Conservation (phyloP, 2,329 filamentous ascomycete species). For the Septoria linicola region DNA sequence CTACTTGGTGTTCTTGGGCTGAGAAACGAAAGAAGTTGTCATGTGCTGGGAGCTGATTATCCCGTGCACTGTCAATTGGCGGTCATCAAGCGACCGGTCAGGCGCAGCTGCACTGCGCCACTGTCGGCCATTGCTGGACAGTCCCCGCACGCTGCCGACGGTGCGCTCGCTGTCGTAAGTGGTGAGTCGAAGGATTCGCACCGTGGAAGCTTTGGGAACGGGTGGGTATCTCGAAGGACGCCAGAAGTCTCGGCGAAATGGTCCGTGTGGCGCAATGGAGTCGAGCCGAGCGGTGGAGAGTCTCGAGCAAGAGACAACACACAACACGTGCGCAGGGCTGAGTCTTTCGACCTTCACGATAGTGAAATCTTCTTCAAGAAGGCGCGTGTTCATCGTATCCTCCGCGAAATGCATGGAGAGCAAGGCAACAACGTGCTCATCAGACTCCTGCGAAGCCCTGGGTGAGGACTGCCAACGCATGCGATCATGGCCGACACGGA, state of each 20-base stretch:
- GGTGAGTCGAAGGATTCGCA: constrained; percentile 3
- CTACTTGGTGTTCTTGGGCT: not conserved
- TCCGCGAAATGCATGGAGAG: constrained; percentile 1
- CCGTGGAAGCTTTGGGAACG: not conserved
- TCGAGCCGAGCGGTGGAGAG: too few species aligned
- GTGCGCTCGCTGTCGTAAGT: not conserved
- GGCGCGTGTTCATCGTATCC: not conserved
- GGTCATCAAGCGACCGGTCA: constrained; percentile 4
- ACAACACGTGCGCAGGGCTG: not conserved
- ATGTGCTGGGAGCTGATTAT: not conserved
- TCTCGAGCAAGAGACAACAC: not conserved
- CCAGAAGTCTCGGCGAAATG: not conserved
- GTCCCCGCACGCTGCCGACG: not conserved
- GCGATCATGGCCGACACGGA: constrained; percentile 3
- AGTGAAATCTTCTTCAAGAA: not conserved
- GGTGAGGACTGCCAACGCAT: not conserved
- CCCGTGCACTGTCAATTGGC: not conserved
- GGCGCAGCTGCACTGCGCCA: constrained; percentile 7
- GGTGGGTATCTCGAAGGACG: not conserved
- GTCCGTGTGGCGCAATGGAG: not conserved
- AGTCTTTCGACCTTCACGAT: not conserved
- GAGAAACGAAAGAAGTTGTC: too few species aligned
- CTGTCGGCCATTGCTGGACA: not conserved
- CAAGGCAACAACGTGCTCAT: not conserved
- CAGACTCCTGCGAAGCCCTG: not conserved